phyloP scores from a whole-genome alignment of 306 rosid genomes.

The Carpinus fangiana region DNA sequence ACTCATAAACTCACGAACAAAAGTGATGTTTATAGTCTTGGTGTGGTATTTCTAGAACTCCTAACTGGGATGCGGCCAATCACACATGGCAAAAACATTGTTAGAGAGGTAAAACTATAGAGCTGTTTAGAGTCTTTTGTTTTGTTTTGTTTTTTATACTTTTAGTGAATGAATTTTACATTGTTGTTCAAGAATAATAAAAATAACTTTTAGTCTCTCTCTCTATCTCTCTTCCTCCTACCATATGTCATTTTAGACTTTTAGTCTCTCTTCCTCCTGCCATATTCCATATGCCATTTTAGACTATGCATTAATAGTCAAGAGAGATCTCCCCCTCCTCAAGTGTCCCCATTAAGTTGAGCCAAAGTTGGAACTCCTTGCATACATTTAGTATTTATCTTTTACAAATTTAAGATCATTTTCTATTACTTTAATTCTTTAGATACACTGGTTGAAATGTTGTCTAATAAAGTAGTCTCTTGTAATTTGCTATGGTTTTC shows the following conservation, averaged over 20 bases:
- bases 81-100: slow-evolving; percentile 89
- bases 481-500: slow-evolving; percentile 2
- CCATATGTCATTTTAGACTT: neutral
- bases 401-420: neutral
- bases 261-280: too few species aligned
- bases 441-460: neutral
- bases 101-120: slow-evolving; percentile 76
- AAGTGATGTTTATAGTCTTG: slow-evolving; percentile 3
- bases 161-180: neutral
- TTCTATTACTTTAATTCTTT: neutral
- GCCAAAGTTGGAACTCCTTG: neutral
- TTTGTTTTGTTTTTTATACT: neutral
- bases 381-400: neutral
- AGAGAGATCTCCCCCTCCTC: neutral
- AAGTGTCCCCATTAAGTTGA: too few species aligned
- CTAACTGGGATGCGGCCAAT: slow-evolving; percentile 90
- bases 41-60: slow-evolving; percentile 85
- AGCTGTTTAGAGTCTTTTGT: slow-evolving; percentile 9
- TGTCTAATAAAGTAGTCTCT: neutral
- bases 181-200: neutral
- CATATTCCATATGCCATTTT: neutral
- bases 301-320: neutral
- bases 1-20: neutral
- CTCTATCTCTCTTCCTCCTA: neutral
- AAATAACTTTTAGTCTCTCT: neutral